phyloP scores from a whole-genome alignment of 352 stramenopile genomes.

The Phytophthora multivora region DNA sequence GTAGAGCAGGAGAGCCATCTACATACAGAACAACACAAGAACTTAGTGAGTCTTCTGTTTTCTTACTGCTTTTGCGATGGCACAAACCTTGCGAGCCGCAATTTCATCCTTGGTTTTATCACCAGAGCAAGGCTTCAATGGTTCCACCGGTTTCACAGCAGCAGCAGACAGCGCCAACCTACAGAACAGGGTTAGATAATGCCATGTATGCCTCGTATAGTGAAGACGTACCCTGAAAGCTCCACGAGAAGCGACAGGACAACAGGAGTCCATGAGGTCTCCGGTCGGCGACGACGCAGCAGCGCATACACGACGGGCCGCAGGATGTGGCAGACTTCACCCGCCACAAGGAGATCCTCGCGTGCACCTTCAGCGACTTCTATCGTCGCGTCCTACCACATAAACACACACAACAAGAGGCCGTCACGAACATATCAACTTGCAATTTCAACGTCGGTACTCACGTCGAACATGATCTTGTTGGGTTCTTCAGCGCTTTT shows the following conservation, averaged over 20 bases:
- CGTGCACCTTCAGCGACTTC: constrained; percentile 35
- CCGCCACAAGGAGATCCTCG: constrained; percentile 58
- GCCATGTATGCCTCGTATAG: background rate
- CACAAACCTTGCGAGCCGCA: constrained; percentile 61
- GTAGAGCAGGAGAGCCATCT: constrained; percentile 87
- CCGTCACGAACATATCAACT: background rate
- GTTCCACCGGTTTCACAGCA: constrained; percentile 52
- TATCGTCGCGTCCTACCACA: constrained; percentile 55
- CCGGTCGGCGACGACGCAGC: constrained; percentile 57
- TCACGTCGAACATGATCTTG: constrained; percentile 64
- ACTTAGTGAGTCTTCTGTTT: background rate
- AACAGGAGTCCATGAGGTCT: constrained; percentile 67
- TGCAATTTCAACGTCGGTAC: background rate
- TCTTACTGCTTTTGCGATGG: background rate
- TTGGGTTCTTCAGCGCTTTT: constrained; percentile 37
- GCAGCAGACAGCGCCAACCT: constrained; percentile 63
- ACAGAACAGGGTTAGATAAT: constrained; percentile 8
- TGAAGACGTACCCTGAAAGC: constrained; percentile 48
- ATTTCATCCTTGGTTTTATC: constrained; percentile 67
- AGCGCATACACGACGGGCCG: constrained; percentile 75
- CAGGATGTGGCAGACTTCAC: constrained; percentile 81
- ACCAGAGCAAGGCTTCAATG: constrained; percentile 17
- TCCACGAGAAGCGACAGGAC: constrained; percentile 66
- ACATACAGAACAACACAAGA: constrained; percentile 2
- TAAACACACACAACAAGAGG: background rate